Evolutionary conservation across 1,284 basidiomycete genomes (phyloP), one percentile per base, ranked within the genome.

Genomic region (Sanghuangporus baumii): DNA sequence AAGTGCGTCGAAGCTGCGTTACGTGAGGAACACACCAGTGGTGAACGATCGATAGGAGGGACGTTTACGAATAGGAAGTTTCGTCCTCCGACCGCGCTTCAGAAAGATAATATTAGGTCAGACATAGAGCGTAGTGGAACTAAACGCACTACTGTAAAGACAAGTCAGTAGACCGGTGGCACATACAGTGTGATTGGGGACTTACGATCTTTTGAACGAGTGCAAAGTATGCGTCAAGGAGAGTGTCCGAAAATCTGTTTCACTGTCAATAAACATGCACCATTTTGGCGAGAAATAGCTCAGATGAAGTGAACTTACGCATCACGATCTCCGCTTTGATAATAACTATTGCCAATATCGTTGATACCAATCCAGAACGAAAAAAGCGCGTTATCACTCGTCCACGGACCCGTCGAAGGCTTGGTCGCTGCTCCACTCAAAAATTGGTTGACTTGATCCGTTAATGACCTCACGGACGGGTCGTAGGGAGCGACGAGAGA

Each of bases 291-390:
- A 26, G 36, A 37, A 20, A 38, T 11, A 34, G 26, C 40, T 50
- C 7, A 57, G 52, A 31, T 26, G 47, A 20, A 2, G 55, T n/a
- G 55, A 52, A 74, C 80, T 67, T 66, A 84, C 83, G 79, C 80
- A 62, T 69, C 71, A 3, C 82, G 76, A 67, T 81, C 76, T 0
- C 81, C 81, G 48, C 73, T 67, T 61, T 71, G 38, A 59, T 76
- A 80, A 64, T 76, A 85, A 57, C 77, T 82, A 67, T 81, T 81
- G 9, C 82, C 83, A 52, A 86, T 80, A 68, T 85, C 84, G 67
- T 86, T 86, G 66, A 85, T 81, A 0, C 84, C 84, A 60, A 86
- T 85, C 77, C 78, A 86, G 46, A 85, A 74, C 0, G 82, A 82
- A 71, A 86, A 85, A 60, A 86, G 67, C 37, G 83, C 63, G 65